Base-by-base conservation (phyloP, 140 eudicot genomes). In the Bidens hawaiensis region DNA sequence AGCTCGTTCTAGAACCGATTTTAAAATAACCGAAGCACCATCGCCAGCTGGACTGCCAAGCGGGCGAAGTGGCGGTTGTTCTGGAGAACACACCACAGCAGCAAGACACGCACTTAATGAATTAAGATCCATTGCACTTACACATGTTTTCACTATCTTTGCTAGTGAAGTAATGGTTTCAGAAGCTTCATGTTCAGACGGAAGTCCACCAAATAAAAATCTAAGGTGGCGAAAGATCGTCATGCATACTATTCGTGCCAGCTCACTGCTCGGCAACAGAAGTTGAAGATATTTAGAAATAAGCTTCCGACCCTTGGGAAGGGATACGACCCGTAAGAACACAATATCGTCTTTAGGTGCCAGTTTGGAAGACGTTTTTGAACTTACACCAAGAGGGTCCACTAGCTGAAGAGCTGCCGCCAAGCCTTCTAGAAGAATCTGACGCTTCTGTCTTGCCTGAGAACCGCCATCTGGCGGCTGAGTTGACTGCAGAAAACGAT, bases 1-100 rank as follows among this genome's bases (percentile, higher is more conserved):
- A 2, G 94, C 99, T 60, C 95, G 74, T 56, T 93, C 99, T 5
- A 93, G 74, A 63, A 93, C 84, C 18, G 85, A 72, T 76, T 88
- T 93, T 53, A 93, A 49, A 52, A 93, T 73, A n/a, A 82, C 62
- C 0, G 96, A 82, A 6, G 99, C 99, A 14, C 95, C 94, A 5
- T 93, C 99, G 17, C 99, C 99, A 13, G 95, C 82, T 40, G 90
- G 70, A 62, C 96, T 82, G 25, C 99, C 95, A 27, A 93, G 59
- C 0, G 99, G 99, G 23, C 99, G 95, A 25, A 93, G 95, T 0
- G 99, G 99, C 1, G 99, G 99, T 68, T 93, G 96, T 76, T 93
- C 99, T 2, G 94, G 82, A 46, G 96, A 93, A 75, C 99, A 93
- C 33, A 93, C 99, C 9, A 93, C 95, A 7, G 99, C 99, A 50